Evolutionary conservation across 1,139 yeast genomes (phyloP), one percentile per base, ranked within the genome.

Genomic region (Lodderomyces orthopsilosis): DNA sequence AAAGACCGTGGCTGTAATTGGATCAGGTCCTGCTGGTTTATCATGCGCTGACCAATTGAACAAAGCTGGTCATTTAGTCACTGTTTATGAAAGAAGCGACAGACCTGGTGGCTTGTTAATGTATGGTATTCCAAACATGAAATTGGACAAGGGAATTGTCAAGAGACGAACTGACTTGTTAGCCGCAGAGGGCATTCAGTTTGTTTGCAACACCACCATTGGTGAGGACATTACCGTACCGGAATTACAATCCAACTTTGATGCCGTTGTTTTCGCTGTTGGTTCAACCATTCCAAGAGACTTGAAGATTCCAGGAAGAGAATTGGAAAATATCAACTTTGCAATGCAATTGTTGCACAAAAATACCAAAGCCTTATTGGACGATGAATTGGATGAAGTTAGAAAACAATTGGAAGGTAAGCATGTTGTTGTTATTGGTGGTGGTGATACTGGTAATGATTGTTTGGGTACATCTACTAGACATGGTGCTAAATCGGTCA

Each of bases 41-140:
- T 93, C 98, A 38, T 82, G 91, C 62, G 98, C 98, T 49, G 98
- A 91, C 64, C 98, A 91, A 72, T 80, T 93, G 64, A 93, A 93
- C 77, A 85, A 83, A 62, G 97, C 98, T 35, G 98, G 98, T 45
- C 98, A 93, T 67, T 57, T 62, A 22, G 97, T 93, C 43, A 87
- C 93, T 37, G 93, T 93, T 41, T 91, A 84, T 63, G 98, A 93
- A 71, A 83, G 98, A 65, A 76, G 93, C 46, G 97, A 93, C 68
- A 81, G 97, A 65, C 85, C 94, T 46, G 98, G 98, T 74, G 98
- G 98, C 45, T 77, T 93, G 62, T 70, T 93, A 70, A 93, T 93
- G 98, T 93, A 93, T 65, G 98, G 98, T 79, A 93, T 93, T 69
- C 98, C 98, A 58, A 93, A 93, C 75, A 93, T 93, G 98, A 93